These are phyloP conservation scores for Phellopilus nigrolimitatus DNA, from an alignment of 1,284 basidiomycete genomes.

Conservation along the genomic window DNA sequence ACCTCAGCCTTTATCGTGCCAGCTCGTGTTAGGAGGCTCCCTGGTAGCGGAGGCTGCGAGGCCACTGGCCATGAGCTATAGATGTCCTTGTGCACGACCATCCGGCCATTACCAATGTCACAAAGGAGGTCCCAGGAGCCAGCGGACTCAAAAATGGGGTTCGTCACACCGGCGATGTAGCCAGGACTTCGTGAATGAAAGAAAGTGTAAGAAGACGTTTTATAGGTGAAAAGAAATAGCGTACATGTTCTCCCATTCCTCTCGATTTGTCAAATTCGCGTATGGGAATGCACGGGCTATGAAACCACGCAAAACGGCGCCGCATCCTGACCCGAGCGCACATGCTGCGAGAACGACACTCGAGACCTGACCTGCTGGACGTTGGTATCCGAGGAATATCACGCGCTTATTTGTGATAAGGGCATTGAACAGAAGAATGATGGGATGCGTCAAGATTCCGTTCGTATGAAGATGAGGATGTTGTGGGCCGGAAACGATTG, in stretches of 20 bases:
- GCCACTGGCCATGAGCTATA: conserved; percentile 51
- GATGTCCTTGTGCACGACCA: conserved; percentile 85
- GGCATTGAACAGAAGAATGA: conserved; percentile 94
- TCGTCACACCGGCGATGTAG: conserved; percentile 94
- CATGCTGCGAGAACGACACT: conserved; percentile 91
- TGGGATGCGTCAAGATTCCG: conserved; percentile 85
- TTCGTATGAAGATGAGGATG: conserved; percentile 93
- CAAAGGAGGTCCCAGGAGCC: conserved; percentile 90
- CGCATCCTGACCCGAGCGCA: conserved; percentile 87
- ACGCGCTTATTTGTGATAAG: conserved; percentile 91
- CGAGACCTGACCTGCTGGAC: conserved; percentile 84
- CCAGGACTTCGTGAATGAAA: conserved; percentile 52
- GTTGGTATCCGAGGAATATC: conserved; percentile 86
- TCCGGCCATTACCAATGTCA: conserved; percentile 81
- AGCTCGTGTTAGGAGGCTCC: conserved; percentile 43
- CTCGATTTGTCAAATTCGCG: conserved; percentile 82
- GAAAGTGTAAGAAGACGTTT: not conserved
- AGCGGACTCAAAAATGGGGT: conserved; percentile 89
- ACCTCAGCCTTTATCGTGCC: conserved; percentile 61
- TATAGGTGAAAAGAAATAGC: conserved; percentile 28
- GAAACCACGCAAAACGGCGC: conserved; percentile 78
- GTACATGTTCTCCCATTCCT: conserved; percentile 86
- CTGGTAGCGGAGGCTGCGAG: conserved; percentile 34
- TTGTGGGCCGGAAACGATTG: conserved; percentile 66
- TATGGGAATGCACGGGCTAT: conserved; percentile 91